Evolutionary conservation across 1,139 yeast genomes (phyloP).

Genomic region (Insectozyma bohioensis): DNA sequence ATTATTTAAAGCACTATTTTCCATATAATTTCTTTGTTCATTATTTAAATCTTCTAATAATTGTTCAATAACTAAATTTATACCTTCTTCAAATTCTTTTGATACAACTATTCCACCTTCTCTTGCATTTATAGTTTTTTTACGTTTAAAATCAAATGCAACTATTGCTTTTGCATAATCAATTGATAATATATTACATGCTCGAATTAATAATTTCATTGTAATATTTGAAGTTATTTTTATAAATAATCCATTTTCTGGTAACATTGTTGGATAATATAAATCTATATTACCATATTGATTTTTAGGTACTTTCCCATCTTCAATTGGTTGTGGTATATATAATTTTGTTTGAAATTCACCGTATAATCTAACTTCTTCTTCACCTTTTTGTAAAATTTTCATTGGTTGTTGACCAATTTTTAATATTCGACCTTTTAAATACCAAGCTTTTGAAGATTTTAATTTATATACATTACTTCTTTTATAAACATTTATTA

Average conservation of each 20-base stretch:
- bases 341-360: conserved; percentile 74
- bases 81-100: conserved; percentile 62
- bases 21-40: conserved; percentile 43
- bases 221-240: conserved; percentile 23
- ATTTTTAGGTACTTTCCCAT: conserved; percentile 73
- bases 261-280: conserved; percentile 77
- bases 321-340: conserved; percentile 60
- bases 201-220: conserved; percentile 56
- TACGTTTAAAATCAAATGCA: conserved; percentile 68
- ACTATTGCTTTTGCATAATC: conserved; percentile 88
- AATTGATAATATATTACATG: conserved; percentile 67
- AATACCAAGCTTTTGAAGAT: conserved; percentile 85
- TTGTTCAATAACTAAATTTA: conserved; percentile 54
- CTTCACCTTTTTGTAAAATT: conserved; percentile 31
- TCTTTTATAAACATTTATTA: conserved; percentile 64
- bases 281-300: conserved; percentile 82
- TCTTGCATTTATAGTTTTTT: conserved; percentile 52
- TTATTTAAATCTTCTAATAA: conserved; percentile 57
- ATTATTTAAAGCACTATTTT: conserved; percentile 54
- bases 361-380: conserved; percentile 61
- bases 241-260: conserved; percentile 72
- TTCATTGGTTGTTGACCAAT: conserved; percentile 69
- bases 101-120: conserved; percentile 80
- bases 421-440: conserved; percentile 73
- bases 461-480: conserved; percentile 60